These are phyloP conservation scores for Fallopia convolvulus DNA, from an alignment of 148 eudicot genomes.

Conservation along the genomic window DNA sequence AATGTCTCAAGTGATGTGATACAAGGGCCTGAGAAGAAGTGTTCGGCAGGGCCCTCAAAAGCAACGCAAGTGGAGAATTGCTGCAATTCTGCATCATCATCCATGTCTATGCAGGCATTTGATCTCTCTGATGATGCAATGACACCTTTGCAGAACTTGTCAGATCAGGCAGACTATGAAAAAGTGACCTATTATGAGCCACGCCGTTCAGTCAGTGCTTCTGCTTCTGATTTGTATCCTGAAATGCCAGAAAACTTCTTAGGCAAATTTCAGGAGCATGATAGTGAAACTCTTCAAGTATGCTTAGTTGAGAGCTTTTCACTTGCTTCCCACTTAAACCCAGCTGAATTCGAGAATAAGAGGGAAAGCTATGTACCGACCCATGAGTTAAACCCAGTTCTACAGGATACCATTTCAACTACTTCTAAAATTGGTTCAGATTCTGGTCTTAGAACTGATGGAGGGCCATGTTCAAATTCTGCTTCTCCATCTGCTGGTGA, in stretches of 20 bases:
- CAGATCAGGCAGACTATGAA: conserved; percentile 34
- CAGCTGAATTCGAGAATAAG: conserved; percentile 24
- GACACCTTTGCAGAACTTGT: conserved; percentile 27
- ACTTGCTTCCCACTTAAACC: conserved; percentile 29
- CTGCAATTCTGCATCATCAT: conserved; percentile 66
- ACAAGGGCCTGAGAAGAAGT: conserved; percentile 20
- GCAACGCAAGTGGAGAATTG: conserved; percentile 45
- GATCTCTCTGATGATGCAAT: conserved; percentile 64
- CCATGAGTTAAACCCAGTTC: conserved; percentile 24
- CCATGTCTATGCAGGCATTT: conserved; percentile 61
- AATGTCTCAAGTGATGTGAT: conserved; percentile 26
- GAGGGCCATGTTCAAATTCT: conserved; percentile 26
- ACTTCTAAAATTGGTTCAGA: conserved; percentile 20
- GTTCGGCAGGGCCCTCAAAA: conserved; percentile 24
- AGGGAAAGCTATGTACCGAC: conserved; percentile 19
- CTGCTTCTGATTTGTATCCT: conserved; percentile 29
- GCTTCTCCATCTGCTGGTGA: conserved; percentile 37
- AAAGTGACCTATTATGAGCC: conserved; percentile 26
- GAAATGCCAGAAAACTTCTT: conserved; percentile 22
- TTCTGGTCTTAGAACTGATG: conserved; percentile 25
- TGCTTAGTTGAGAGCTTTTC: conserved; percentile 29
- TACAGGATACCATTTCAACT: conserved; percentile 19
- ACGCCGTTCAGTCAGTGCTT: conserved; percentile 26
- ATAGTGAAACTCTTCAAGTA: conserved; percentile 19
- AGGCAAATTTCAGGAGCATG: conserved; percentile 19